Percentiles rank a stretch among this genome's conserved stretches.
Conservation (phyloP, 1,284 basidiomycete species). For the Irpex lacteus region DNA sequence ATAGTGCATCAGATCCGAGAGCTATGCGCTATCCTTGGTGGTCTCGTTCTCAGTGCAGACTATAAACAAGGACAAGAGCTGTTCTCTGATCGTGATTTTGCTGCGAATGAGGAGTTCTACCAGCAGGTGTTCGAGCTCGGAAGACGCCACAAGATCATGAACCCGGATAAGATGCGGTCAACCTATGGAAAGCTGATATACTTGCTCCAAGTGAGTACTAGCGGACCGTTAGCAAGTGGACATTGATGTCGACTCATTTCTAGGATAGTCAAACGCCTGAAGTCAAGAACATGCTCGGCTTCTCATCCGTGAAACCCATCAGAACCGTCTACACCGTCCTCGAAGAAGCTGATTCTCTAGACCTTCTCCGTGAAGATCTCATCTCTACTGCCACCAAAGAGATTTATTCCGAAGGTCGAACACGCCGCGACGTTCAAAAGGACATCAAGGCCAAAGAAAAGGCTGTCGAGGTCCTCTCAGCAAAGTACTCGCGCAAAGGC, state of each 20-base stretch:
- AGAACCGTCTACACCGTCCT: slow-evolving; percentile 67
- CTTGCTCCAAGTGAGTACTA: slow-evolving; percentile 61
- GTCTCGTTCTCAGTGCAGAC: slow-evolving; percentile 73
- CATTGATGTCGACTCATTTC: slow-evolving; percentile 2
- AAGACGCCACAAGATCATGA: slow-evolving; percentile 84
- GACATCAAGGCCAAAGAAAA: slow-evolving; percentile 80
- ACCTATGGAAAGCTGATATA: slow-evolving; percentile 85
- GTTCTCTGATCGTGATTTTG: slow-evolving; percentile 74
- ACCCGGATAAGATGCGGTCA: slow-evolving; percentile 82
- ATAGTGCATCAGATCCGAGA: slow-evolving; percentile 82
- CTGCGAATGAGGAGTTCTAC: slow-evolving; percentile 73
- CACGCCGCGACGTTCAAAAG: slow-evolving; percentile 70
- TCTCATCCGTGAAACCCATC: slow-evolving; percentile 73
- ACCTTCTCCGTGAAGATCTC: slow-evolving; percentile 70
- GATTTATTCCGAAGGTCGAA: slow-evolving; percentile 68
- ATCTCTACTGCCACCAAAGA: slow-evolving; percentile 73
- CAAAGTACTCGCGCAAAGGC: slow-evolving; percentile 54
- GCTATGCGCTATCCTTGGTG: slow-evolving; percentile 79
- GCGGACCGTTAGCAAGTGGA: too few relatives aligned
- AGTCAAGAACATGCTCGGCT: slow-evolving; percentile 71
- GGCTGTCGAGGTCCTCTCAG: slow-evolving; percentile 69
- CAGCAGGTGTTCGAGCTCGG: slow-evolving; percentile 75
- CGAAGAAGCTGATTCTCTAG: slow-evolving; percentile 58
- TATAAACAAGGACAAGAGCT: slow-evolving; percentile 84
- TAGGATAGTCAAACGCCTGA: slow-evolving; percentile 78